phyloP scores from a whole-genome alignment of 1,284 basidiomycete genomes.

The Athelia psychrophila region DNA sequence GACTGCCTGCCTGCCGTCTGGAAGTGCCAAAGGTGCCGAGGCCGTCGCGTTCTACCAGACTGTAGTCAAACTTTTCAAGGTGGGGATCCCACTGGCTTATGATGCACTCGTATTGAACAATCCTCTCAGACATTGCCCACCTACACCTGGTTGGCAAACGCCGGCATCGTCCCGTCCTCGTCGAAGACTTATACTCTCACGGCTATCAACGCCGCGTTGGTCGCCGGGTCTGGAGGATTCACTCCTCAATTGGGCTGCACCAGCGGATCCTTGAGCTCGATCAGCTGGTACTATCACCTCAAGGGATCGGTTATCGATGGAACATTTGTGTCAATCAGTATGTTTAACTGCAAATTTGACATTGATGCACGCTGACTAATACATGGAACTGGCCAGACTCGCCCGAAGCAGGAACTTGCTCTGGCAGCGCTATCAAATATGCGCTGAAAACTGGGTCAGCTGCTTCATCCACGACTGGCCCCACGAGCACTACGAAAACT shows the following conservation, averaged over 20 bases:
- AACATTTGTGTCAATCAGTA: slow-evolving; percentile 57
- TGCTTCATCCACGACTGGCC: slow-evolving; percentile 11
- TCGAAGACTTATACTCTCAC: slow-evolving; percentile 57
- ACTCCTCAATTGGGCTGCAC: slow-evolving; percentile 60
- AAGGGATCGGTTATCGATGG: slow-evolving; percentile 68
- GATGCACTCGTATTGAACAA: neutral
- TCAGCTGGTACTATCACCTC: slow-evolving; percentile 69
- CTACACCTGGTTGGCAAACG: slow-evolving; percentile 65
- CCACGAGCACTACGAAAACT: slow-evolving; percentile 1
- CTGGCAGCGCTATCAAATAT: slow-evolving; percentile 60
- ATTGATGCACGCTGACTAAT: neutral
- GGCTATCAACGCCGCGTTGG: slow-evolving; percentile 54
- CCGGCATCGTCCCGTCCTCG: slow-evolving; percentile 67
- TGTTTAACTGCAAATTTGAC: slow-evolving; percentile 10
- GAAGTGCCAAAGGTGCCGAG: slow-evolving; percentile 58
- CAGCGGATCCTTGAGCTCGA: slow-evolving; percentile 43
- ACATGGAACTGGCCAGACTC: slow-evolving; percentile 37
- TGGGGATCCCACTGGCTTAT: slow-evolving; percentile 16
- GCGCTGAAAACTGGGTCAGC: slow-evolving; percentile 48
- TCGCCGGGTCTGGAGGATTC: slow-evolving; percentile 46
- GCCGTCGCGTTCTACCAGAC: slow-evolving; percentile 74
- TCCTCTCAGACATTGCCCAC: slow-evolving; percentile 58
- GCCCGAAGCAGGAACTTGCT: slow-evolving; percentile 49
- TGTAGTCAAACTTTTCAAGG: slow-evolving; percentile 64
- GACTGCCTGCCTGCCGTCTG: slow-evolving; percentile 54